Evolutionary conservation across 1,139 yeast genomes (phyloP).

Genomic region (Pichia sp.): DNA sequence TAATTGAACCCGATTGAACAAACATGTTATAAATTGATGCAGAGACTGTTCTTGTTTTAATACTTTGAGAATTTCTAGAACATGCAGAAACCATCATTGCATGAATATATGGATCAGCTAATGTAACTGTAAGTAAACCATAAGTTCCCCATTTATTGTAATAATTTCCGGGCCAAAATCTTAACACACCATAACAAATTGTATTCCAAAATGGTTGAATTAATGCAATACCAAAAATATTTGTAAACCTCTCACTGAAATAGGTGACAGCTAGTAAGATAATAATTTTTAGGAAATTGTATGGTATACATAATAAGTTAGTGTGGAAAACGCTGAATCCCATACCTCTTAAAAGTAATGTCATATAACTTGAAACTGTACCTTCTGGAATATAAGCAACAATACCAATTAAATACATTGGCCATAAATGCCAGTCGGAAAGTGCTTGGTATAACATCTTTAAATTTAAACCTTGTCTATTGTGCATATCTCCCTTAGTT

Average conservation of each 20-base stretch:
- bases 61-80: constrained; percentile 54
- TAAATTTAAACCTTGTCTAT: constrained; percentile 45
- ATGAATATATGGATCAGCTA: constrained; percentile 46
- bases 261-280: constrained; percentile 35
- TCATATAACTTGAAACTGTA: constrained; percentile 44
- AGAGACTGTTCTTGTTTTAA: constrained; percentile 52
- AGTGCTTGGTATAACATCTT: constrained; percentile 35
- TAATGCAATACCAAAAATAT: constrained; percentile 33
- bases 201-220: constrained; percentile 36
- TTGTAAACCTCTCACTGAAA: constrained; percentile 36
- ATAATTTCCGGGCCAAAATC: constrained; percentile 48
- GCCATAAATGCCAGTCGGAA: constrained; percentile 53
- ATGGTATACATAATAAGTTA: constrained; percentile 51
- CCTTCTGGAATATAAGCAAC: constrained; percentile 38
- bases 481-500: constrained; percentile 61
- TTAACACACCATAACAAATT: constrained; percentile 37
- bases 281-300: constrained; percentile 34
- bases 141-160: constrained; percentile 48
- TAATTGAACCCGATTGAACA: constrained; percentile 50
- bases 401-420: constrained; percentile 48
- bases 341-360: constrained; percentile 43
- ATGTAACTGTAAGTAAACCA: constrained; percentile 39
- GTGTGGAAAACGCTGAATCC: constrained; percentile 53
- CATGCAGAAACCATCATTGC: constrained; percentile 57
- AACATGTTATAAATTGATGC: constrained; percentile 59